Evolutionary conservation across 345 rosid species (phyloP), one percentile per base, ranked within the genome.

Genomic region (Lenwebbia sp.): DNA sequence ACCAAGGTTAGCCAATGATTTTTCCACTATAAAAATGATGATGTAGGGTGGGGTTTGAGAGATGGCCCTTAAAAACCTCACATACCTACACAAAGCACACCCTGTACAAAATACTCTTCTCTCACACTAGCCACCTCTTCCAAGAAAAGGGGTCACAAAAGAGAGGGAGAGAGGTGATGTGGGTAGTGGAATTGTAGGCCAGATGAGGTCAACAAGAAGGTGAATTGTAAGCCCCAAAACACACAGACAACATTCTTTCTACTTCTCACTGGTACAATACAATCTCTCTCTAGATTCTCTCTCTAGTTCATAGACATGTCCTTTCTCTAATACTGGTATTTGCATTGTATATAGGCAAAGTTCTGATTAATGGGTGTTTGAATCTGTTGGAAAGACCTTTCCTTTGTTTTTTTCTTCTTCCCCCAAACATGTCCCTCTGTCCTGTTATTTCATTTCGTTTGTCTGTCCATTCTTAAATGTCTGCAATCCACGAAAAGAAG

Each of bases 381-480:
- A 54, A 47, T 44, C 55, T 51, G 52, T 3, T 15, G 37, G 52
- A 82, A 82, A 51, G 30, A 26, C 23, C 54, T 28, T 54, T 17
- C 54, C 52, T 25, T 49, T 49, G 50, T 51, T 49, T 15, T 44
- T 49, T 0, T 28, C n/a, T n/a, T n/a, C n/a, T 49, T 21, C 25
- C 7, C 26, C n/a, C 83, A 49, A 51, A 82, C 33, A 26, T 82
- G 52, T 28, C 83, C 55, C 5, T 53, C 84, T 19, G 41, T 23
- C 57, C 84, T 26, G 41, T 83, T 49, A 82, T 26, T 53, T 75
- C 82, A 82, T 82, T 85, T 85, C 85, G 85, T 17, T 86, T 86
- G 60, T 88, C 92, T 82, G 85, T 87, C 44, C 93, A 82, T 82
- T 82, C 44, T 83, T 70, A 70, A 70, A 70, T 70, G 37, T 23